phyloP scores from a whole-genome alignment of 163 green algal genomes.

The Scenedesmus sp. region DNA sequence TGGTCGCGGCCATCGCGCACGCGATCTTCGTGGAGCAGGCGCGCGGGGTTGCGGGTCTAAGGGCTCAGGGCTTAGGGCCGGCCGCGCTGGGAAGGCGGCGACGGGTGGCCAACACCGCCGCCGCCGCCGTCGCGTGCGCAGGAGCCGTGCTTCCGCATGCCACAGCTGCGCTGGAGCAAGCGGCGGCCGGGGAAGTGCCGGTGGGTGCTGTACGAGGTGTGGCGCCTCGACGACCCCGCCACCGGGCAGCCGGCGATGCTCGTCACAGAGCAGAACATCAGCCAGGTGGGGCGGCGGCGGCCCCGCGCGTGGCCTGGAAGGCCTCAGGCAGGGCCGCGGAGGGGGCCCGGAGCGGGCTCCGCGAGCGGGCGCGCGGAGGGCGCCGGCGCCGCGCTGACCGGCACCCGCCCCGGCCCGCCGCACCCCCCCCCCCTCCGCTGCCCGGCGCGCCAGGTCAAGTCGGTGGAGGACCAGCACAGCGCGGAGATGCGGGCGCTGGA shows the following conservation, averaged over 20 bases:
- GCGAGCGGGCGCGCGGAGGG: no score
- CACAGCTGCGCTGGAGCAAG: slow-evolving; percentile 66
- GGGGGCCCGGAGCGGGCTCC: no score
- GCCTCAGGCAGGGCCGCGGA: no score
- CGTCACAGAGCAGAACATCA: slow-evolving; percentile 71
- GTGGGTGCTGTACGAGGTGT: slow-evolving; percentile 78
- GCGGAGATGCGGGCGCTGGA: slow-evolving; percentile 61
- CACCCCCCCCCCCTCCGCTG: no score
- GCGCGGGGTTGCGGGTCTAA: no score
- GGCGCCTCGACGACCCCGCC: slow-evolving; percentile 64
- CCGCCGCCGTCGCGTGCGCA: neutral
- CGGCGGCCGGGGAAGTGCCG: slow-evolving; percentile 63
- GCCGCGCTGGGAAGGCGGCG: no score
- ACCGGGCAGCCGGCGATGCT: slow-evolving; percentile 57
- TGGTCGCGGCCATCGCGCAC: slow-evolving; percentile 43
- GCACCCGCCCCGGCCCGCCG: no score
- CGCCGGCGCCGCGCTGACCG: no score
- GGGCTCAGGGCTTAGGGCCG: no score
- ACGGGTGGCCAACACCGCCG: no score
- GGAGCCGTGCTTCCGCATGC: slow-evolving; percentile 51
- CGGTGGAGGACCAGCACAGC: slow-evolving; percentile 67
- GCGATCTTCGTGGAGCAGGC: slow-evolving; percentile 21
- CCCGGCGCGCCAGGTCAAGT: slow-evolving; percentile 55
- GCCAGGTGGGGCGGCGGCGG: slow-evolving; percentile 23
- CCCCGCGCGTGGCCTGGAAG: no score